These are phyloP conservation scores for Diaporthe sp. DNA, from an alignment of 2,329 filamentous ascomycete species.

Conservation along the genomic window DNA sequence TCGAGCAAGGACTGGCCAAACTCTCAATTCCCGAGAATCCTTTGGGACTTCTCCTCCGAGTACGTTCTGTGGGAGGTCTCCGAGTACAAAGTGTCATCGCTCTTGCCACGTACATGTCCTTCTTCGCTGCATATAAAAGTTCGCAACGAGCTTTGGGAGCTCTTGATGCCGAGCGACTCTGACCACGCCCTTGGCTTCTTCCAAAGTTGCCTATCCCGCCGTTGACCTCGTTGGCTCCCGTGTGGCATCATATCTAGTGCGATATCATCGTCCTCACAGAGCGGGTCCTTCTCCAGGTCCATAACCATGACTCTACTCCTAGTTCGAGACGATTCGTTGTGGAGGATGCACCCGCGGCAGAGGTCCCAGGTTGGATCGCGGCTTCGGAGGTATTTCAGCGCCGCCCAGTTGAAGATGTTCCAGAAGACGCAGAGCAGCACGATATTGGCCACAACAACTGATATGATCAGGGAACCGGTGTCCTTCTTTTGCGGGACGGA, in stretches of 20 bases:
- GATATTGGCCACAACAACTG: constrained; percentile 30
- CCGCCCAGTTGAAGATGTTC: constrained; percentile 36
- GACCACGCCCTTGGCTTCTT: not conserved
- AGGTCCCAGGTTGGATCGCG: constrained; percentile 27
- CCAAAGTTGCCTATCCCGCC: not conserved
- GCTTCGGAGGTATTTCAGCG: constrained; percentile 19
- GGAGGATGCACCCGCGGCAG: constrained; percentile 24
- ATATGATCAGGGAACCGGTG: constrained; percentile 34
- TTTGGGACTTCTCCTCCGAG: not conserved
- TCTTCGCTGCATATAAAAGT: constrained; percentile 8
- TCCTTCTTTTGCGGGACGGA: constrained; percentile 36
- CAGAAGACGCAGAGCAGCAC: constrained; percentile 37
- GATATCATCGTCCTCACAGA: constrained; percentile 25
- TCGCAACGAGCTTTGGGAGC: not conserved
- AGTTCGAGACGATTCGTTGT: not conserved
- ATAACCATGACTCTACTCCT: not conserved
- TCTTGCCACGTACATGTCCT: not conserved
- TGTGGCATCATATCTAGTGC: not conserved
- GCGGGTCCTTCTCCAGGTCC: constrained; percentile 35
- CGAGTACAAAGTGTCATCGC: not conserved
- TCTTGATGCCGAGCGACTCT: not conserved
- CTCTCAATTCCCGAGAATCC: not conserved
- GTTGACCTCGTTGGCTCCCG: not conserved
- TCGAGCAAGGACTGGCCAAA: no score
- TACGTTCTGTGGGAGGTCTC: not conserved